phyloP scores from a whole-genome alignment of 768 basidiomycete genomes.

The Leccinum broughii region DNA sequence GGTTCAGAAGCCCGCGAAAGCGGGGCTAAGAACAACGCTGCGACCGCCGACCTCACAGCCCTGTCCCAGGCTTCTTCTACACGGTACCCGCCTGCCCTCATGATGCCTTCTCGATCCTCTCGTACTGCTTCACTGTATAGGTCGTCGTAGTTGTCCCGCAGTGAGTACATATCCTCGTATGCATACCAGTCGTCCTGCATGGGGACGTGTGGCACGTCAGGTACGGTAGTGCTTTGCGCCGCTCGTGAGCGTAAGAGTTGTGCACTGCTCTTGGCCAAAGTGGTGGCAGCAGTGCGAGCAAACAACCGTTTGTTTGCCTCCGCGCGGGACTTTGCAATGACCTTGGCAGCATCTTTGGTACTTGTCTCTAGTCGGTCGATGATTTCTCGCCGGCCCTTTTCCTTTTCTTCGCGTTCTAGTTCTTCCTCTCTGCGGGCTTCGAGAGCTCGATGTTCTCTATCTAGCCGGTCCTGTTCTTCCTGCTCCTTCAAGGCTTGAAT shows the following conservation, averaged over 20 bases:
- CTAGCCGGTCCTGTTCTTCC: slow-evolving; percentile 75
- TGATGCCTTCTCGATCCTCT: slow-evolving; percentile 73
- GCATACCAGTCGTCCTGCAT: slow-evolving; percentile 75
- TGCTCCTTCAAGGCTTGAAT: slow-evolving; percentile 70
- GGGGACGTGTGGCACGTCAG: slow-evolving; percentile 80
- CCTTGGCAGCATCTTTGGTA: slow-evolving; percentile 64
- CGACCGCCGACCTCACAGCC: slow-evolving; percentile 71
- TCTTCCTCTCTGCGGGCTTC: slow-evolving; percentile 70
- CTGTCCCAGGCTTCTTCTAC: slow-evolving; percentile 86
- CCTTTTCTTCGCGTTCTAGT: slow-evolving; percentile 73
- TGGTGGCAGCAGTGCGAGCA: slow-evolving; percentile 47
- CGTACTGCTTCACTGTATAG: slow-evolving; percentile 74
- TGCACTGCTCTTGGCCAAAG: slow-evolving; percentile 46
- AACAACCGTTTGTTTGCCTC: slow-evolving; percentile 62
- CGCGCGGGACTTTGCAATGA: slow-evolving; percentile 68
- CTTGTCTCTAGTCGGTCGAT: slow-evolving; percentile 83
- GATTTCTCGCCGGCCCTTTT: slow-evolving; percentile 69
- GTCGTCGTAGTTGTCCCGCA: slow-evolving; percentile 66
- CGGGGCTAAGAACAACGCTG: slow-evolving; percentile 65
- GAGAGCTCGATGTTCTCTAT: slow-evolving; percentile 66
- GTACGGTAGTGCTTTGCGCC: slow-evolving; percentile 62
- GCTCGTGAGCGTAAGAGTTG: slow-evolving; percentile 62
- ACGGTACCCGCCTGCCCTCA: slow-evolving; percentile 81
- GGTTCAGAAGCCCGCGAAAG: slow-evolving; percentile 33
- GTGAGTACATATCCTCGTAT: slow-evolving; percentile 65